Base-by-base conservation (phyloP, 306 rosid species). In the Medicago ruthenica region DNA sequence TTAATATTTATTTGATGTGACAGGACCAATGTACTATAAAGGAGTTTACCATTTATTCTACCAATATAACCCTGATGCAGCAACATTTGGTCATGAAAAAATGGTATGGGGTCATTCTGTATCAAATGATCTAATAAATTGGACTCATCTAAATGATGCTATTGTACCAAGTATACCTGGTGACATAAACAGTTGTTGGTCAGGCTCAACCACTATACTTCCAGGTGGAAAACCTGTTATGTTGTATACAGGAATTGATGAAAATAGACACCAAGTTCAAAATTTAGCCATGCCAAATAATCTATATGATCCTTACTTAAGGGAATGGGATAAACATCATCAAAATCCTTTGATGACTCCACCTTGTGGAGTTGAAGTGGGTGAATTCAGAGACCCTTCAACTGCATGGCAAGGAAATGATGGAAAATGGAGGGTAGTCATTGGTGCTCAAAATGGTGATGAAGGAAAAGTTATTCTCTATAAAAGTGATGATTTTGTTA, bases 11-110 rank as follows among this genome's bases (percentile, higher is more conserved):
- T 60, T 60, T 27, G 4, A 17, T 44, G 24, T 65, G 7, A 31
- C 69, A 88, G 90, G 86, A 57, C 90, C 93, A 9, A 74, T 89
- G 87, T 82, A 76, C 74, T 83, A 81, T 7, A 83, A 77, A 76
- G 91, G 89, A 18, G 82, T 83, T 17, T 89, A 89, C 78, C 93
- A 87, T 57, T 59, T 89, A 4, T 89, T 89, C 76, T 89, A 81
- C 80, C 93, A 89, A 61, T 12, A 71, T 42, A 89, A 89, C 53
- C 89, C 93, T 12, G 37, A 70, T 27, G 85, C 73, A 7, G 78
- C 93, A 58, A 69, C 72, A 17, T 86, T 83, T 76, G 87, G 88
- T 39, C 21, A n/a, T 50, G 42, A 80, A 11, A 67, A 21, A 21
- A 88, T 88, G 20, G 55, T 79, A 24, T 88, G 92, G 92, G 92